Conservation (phyloP, 306 rosid species). For the Fragaria ananassa region DNA sequence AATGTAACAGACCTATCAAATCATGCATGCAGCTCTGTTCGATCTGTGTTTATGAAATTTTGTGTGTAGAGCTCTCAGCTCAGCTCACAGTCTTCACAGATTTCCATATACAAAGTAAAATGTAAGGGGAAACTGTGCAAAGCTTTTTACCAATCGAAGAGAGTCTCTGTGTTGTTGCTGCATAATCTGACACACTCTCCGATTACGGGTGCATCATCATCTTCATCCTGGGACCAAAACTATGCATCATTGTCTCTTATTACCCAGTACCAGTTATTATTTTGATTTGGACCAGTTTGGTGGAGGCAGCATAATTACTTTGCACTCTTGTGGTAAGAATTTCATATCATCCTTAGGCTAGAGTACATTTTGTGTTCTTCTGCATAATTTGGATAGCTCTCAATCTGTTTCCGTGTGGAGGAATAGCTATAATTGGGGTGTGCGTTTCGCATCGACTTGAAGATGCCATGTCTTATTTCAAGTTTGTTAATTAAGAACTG, state of each 20-base stretch:
- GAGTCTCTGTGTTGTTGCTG: slow-evolving; percentile 16
- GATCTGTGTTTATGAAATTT: slow-evolving; percentile 6
- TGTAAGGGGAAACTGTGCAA: not conserved
- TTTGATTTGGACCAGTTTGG: slow-evolving; percentile 23
- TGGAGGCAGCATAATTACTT: slow-evolving; percentile 14
- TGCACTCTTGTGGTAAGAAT: slow-evolving; percentile 7
- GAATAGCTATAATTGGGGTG: too few relatives aligned
- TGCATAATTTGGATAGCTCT: not conserved
- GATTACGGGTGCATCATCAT: slow-evolving; percentile 19
- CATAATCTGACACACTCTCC: slow-evolving; percentile 31
- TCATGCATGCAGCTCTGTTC: slow-evolving; percentile 25
- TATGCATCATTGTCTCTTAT: slow-evolving; percentile 13
- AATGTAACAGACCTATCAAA: slow-evolving; percentile 35
- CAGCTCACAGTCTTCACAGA: slow-evolving; percentile 7
- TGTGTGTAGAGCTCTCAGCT: not conserved
- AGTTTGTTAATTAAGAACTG: too few relatives aligned
- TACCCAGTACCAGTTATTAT: not conserved
- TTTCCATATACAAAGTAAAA: slow-evolving; percentile 16
- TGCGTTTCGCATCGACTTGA: too few relatives aligned
- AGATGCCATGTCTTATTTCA: too few relatives aligned
- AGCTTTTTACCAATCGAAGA: slow-evolving; percentile 4
- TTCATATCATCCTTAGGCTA: not conserved
- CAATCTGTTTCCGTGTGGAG: too few relatives aligned
- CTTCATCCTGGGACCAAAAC: slow-evolving; percentile 28
- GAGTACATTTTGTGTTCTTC: not conserved